A percentile compares a stretch with the other conserved stretches of the same genome.
phyloP scores from a whole-genome alignment of 2,329 filamentous ascomycete species.

The Colletotrichum sublineola region DNA sequence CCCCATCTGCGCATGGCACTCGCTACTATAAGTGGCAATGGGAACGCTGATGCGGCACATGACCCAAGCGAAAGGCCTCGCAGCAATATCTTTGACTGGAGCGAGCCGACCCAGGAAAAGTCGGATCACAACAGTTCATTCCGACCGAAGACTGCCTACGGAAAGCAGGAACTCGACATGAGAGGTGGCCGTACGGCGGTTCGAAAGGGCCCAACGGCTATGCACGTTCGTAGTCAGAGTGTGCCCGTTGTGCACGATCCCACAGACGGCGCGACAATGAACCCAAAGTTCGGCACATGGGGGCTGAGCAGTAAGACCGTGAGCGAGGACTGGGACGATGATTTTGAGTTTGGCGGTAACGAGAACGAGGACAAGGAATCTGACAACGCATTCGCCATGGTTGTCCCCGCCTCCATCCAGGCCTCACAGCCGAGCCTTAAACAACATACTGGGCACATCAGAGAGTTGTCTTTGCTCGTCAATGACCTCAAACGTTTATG shows the following conservation, averaged over 20 bases:
- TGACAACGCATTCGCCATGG: constrained; percentile 64
- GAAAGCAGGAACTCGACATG: constrained; percentile 78
- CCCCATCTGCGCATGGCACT: constrained; percentile 68
- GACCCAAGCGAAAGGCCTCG: constrained; percentile 63
- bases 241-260: constrained; percentile 79
- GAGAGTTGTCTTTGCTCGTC: constrained; percentile 84
- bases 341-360: constrained; percentile 80
- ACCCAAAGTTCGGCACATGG: constrained; percentile 84
- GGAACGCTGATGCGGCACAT: constrained; percentile 49
- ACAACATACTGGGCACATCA: constrained; percentile 85
- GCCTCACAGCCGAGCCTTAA: constrained; percentile 86
- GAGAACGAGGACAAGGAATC: constrained; percentile 55
- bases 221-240: constrained; percentile 84
- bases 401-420: constrained; percentile 84
- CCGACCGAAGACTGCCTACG: constrained; percentile 81
- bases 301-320: constrained; percentile 82
- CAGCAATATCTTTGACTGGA: constrained; percentile 84
- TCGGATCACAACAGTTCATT: constrained; percentile 70
- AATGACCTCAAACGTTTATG: constrained; percentile 86
- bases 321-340: constrained; percentile 91
- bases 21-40: constrained; percentile 64
- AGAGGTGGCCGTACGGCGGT: constrained; percentile 77
- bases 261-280: constrained; percentile 66
- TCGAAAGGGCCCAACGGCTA: constrained; percentile 76
- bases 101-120: constrained; percentile 76